Conservation (phyloP, 2,329 filamentous ascomycete genomes). For the Intubia oerlemansii region DNA sequence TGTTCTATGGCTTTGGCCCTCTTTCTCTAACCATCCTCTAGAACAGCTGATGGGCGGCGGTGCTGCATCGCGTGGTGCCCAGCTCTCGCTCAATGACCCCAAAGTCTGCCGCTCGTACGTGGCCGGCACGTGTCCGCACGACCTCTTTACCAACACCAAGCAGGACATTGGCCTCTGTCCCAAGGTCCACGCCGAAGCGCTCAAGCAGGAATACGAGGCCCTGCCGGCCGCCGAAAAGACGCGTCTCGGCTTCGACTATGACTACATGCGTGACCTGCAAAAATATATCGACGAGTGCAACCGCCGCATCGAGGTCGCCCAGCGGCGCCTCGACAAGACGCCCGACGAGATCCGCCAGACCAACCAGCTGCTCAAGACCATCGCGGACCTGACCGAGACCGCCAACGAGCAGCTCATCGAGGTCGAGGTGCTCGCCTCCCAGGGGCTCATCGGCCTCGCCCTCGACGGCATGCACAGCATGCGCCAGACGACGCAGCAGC, state of each 20-base stretch:
- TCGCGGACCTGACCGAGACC: constrained; percentile 57
- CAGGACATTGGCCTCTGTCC: constrained; percentile 84
- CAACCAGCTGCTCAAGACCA: constrained; percentile 69
- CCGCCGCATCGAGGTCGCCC: constrained; percentile 72
- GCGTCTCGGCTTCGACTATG: constrained; percentile 79
- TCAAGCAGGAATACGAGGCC: constrained; percentile 74
- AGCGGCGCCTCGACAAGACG: constrained; percentile 85
- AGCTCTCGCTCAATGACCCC: constrained; percentile 72
- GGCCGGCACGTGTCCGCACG: constrained; percentile 84
- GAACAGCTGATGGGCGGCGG: constrained; percentile 85
- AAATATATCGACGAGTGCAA: constrained; percentile 97
- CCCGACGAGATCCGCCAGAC: constrained; percentile 95
- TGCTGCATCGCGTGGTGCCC: constrained; percentile 49
- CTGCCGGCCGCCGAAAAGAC: constrained; percentile 50
- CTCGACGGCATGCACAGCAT: constrained; percentile 79
- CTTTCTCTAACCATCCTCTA: constrained; percentile 15
- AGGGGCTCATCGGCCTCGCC: constrained; percentile 59
- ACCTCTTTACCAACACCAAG: constrained; percentile 98
- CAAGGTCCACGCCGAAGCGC: constrained; percentile 68
- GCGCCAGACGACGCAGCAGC: constrained; percentile 57
- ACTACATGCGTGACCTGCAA: constrained; percentile 89
- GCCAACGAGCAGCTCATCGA: constrained; percentile 72
- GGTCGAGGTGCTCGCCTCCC: constrained; percentile 65
- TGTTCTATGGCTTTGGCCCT: too few species aligned
- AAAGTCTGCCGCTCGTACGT: constrained; percentile 93